Evolutionary conservation across 352 stramenopile genomes (phyloP), one percentile per base, ranked within the genome.

Genomic region (Phytopythium mirpurense): DNA sequence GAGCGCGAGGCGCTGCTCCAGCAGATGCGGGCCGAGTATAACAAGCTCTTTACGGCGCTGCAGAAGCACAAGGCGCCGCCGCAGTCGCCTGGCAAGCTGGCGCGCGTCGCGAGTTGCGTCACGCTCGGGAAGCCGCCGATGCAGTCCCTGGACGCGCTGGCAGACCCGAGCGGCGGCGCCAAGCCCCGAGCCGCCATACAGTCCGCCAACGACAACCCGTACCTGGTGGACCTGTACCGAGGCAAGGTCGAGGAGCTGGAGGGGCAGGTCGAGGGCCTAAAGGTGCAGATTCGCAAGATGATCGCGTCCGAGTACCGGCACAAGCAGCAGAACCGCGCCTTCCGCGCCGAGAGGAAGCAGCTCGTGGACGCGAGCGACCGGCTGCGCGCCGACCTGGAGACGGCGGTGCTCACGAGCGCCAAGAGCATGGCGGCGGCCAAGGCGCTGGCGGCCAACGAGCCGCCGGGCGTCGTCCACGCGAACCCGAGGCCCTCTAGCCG

Each of bases 281-380:
- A 88, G 40, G 54, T 83, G 29, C 81, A 88, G 54, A 79, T 92
- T 56, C 77, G 78, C 51, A 88, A 86, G 44, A 85, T 92, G 75
- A 89, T 90, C 48, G 76, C 78, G 26, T 83, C 74, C 8, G 77
- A 92, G 55, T 85, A 90, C 51, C 69, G 70, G 10, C 67, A 86
- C 61, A 90, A 88, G 60, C 78, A 86, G 37, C 84, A 86, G 56
- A 88, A 85, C 31, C 66, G 68, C 1, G 45, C 78, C 10, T 63
- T 87, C 31, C 56, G 60, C 12, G 54, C 59, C 14, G 81, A 88
- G 57, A 78, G 72, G 42, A 54, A 65, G 21, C 64, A 74, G 34
- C 67, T 91, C n/a, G 50, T 72, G 15, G 66, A 78, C 34, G 65
- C 58, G 44, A 74, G 73, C 26, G 68, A 84, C 38, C 66, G 65